phyloP scores from a whole-genome alignment of 2,329 filamentous ascomycete genomes.

The Seiridium unicorne region DNA sequence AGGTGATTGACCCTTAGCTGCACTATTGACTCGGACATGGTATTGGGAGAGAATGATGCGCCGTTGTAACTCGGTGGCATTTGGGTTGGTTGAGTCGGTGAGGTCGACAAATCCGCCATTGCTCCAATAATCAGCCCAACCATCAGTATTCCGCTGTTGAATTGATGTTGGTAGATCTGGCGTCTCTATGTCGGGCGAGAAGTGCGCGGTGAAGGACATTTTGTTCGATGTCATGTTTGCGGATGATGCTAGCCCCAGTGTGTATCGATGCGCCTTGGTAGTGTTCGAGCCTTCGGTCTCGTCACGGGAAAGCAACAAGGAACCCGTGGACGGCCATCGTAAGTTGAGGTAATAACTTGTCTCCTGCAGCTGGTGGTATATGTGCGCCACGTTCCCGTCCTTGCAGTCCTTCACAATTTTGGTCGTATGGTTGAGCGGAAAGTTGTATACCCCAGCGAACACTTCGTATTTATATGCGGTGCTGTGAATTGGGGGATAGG shows the following conservation, averaged over 20 bases:
- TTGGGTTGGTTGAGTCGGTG: constrained; percentile 30
- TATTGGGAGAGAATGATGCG: constrained; percentile 42
- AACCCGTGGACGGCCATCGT: constrained; percentile 24
- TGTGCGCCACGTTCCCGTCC: constrained; percentile 21
- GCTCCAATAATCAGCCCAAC: constrained; percentile 36
- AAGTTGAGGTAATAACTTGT: constrained; percentile 38
- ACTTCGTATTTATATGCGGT: constrained; percentile 42
- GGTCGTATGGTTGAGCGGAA: constrained; percentile 33
- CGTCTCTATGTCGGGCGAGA: constrained; percentile 23
- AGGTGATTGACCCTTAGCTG: constrained; percentile 32
- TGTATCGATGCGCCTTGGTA: constrained; percentile 30
- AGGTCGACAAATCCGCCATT: constrained; percentile 41
- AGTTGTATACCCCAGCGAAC: constrained; percentile 39
- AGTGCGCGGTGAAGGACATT: constrained; percentile 32
- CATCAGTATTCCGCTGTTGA: constrained; percentile 19
- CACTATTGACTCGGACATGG: constrained; percentile 40
- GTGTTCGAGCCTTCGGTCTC: constrained; percentile 21
- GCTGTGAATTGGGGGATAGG: constrained; percentile 37
- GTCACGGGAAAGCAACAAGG: constrained; percentile 19
- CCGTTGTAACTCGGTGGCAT: constrained; percentile 41
- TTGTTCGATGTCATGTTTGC: not conserved
- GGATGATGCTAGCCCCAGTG: constrained; percentile 17
- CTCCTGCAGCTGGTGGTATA: constrained; percentile 35
- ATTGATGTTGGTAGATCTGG: constrained; percentile 23
- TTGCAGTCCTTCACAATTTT: constrained; percentile 13